Evolutionary conservation across 176 grass and related monocot species (phyloP).

Genomic region (Eremochloa ophiuroides): DNA sequence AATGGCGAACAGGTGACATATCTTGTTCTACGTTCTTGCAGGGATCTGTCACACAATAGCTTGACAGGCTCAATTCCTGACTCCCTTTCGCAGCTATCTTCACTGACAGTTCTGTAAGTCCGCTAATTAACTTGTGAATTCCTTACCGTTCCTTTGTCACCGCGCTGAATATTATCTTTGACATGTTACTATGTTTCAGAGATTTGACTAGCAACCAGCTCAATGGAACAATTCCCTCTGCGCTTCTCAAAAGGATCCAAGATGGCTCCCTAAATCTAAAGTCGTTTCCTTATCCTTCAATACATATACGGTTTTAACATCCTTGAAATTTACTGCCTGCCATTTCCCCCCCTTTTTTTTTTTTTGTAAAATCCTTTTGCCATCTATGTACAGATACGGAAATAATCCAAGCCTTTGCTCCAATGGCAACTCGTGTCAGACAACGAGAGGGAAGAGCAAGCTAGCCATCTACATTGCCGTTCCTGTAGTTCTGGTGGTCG

Average conservation of each 20-base stretch:
- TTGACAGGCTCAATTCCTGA: constrained; percentile 53
- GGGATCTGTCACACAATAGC: constrained; percentile 55
- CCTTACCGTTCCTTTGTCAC: neutral
- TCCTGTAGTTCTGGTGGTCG: constrained; percentile 15
- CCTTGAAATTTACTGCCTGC: neutral
- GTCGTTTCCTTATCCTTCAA: neutral
- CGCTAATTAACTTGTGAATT: neutral
- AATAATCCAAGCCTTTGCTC: constrained; percentile 34
- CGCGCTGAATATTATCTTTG: too few species aligned
- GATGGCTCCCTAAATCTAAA: constrained; percentile 36
- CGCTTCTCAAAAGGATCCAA: constrained; percentile 35
- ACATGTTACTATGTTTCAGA: constrained; percentile 9
- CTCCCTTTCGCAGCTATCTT: constrained; percentile 25
- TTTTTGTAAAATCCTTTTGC: neutral
- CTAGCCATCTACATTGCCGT: constrained; percentile 30
- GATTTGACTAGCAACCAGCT: constrained; percentile 54
- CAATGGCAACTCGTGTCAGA: constrained; percentile 22
- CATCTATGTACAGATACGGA: constrained; percentile 12
- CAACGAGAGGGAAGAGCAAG: constrained; percentile 18
- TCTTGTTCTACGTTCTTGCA: neutral
- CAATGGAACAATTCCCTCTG: constrained; percentile 41
- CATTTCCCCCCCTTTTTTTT: neutral
- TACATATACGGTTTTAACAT: neutral
- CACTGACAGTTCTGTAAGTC: constrained; percentile 48
- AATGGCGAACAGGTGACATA: neutral